Base-by-base conservation (phyloP, 163 green algal species). In the Coccomyxa subellipsoidea region DNA sequence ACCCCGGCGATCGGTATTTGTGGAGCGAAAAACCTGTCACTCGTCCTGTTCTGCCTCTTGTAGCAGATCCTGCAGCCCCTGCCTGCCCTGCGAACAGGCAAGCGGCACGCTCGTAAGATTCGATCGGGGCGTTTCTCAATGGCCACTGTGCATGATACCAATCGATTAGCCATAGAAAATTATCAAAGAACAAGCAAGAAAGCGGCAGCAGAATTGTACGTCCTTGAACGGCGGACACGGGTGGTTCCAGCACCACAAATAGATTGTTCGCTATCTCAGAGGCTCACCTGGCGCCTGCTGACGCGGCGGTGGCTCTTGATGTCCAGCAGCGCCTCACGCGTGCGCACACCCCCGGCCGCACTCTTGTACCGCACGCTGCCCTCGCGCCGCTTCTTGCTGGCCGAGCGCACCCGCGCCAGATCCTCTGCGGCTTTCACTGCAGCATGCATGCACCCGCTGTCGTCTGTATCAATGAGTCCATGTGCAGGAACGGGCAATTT, bases 311-410 rank as follows among this genome's bases (percentile, higher is more conserved):
- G 92, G 73, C 83, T 91, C 34, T 93, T 93, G 18, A 70, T 75
- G 38, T 97, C 90, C 47, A 98, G 87, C 79, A 90, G 87, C 0
- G 88, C 93, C 80, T 97, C 94, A 70, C 84, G 81, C 27, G 88
- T 82, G 54, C 89, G 69, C 35, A 84, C 54, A 7, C 94, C 94
- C 7, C 94, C 94, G 59, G 89, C 87, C 23, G 83, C 81, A 4
- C 80, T 88, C 85, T 95, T 94, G 71, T 69, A 79, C 0, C 94
- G 92, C 36, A 90, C 72, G 2, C 36, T 89, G 7, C 94, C 94
- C 85, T 98, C 89, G 0, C 93, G 82, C 40, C 80, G 76, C 82
- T 88, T 85, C 89, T 94, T 96, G 72, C 85, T 87, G 76, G 69
- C 54, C 72, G 85, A 83, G 25, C 85, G 81, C n/a, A 76, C 66